Percentiles rank a stretch among this genome's conserved stretches.
Evolutionary conservation across 1,284 basidiomycete genomes (phyloP).

Genomic region (Chalciporus sp.): DNA sequence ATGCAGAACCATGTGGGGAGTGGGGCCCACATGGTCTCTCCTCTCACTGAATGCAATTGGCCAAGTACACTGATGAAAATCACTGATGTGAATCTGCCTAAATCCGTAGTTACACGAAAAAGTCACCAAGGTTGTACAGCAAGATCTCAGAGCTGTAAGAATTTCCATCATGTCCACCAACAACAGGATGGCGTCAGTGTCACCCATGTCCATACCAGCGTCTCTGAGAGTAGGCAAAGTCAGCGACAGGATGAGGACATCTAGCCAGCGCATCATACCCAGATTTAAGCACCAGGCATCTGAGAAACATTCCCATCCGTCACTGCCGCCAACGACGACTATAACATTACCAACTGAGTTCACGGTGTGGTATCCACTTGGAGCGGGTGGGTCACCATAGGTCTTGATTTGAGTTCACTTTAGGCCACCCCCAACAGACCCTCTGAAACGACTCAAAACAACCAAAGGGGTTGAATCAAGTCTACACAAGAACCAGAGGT

Average conservation of each 20-base stretch:
- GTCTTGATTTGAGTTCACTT: slow-evolving; percentile 66
- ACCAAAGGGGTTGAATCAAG: too few relatives aligned
- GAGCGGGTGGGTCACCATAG: slow-evolving; percentile 54
- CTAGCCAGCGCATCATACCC: slow-evolving; percentile 48
- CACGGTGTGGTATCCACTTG: slow-evolving; percentile 89
- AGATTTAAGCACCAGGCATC: slow-evolving; percentile 89
- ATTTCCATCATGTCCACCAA: slow-evolving; percentile 81
- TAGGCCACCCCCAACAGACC: slow-evolving; percentile 41
- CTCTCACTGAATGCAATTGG: too few relatives aligned
- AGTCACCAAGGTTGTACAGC: slow-evolving; percentile 82
- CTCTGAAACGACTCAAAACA: slow-evolving; percentile 63
- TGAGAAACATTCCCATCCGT: slow-evolving; percentile 78
- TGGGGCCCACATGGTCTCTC: too few relatives aligned
- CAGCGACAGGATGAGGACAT: background rate
- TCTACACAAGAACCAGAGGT: too few relatives aligned
- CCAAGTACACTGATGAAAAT: slow-evolving; percentile 40
- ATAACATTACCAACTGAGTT: slow-evolving; percentile 85
- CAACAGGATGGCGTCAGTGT: slow-evolving; percentile 58
- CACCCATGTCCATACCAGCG: slow-evolving; percentile 70
- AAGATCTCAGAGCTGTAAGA: slow-evolving; percentile 81
- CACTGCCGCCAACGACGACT: slow-evolving; percentile 82
- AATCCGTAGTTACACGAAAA: background rate
- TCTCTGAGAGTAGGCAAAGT: slow-evolving; percentile 48
- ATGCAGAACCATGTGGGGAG: too few relatives aligned
- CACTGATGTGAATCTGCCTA: slow-evolving; percentile 14